A percentile compares a stretch with the other conserved stretches of the same genome.
Conservation (phyloP, 2,329 filamentous ascomycete genomes). For the Penicillium frequentans region DNA sequence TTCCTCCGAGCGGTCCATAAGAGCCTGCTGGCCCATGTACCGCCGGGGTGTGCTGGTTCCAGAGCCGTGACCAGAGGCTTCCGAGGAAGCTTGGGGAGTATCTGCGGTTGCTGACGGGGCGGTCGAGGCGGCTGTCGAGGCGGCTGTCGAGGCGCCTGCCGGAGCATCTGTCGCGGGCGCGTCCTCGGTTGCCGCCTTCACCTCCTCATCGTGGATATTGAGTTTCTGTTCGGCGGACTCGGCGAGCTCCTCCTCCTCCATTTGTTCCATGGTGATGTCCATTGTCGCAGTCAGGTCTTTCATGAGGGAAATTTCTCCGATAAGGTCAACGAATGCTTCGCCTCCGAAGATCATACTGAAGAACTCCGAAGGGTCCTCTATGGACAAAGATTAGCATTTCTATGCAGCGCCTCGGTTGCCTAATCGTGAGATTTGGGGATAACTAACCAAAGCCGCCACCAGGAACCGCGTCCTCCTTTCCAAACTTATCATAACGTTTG, state of each 20-base stretch:
- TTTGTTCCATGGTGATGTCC: slow-evolving; percentile 89
- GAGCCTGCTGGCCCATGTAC: slow-evolving; percentile 73
- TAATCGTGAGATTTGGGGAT: background rate
- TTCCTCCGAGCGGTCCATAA: slow-evolving; percentile 86
- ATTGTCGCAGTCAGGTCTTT: slow-evolving; percentile 97
- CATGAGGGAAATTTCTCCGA: slow-evolving; percentile 97
- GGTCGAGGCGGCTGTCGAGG: slow-evolving; percentile 1
- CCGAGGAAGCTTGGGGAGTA: slow-evolving; percentile 1
- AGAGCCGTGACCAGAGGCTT: slow-evolving; percentile 30
- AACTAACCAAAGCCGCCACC: slow-evolving; percentile 77
- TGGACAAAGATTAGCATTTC: background rate
- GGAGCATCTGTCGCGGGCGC: slow-evolving; percentile 19
- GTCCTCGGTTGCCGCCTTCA: slow-evolving; percentile 42
- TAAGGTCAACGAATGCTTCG: slow-evolving; percentile 92
- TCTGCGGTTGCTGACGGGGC: slow-evolving; percentile 5
- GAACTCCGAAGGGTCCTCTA: slow-evolving; percentile 90
- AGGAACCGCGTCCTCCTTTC: slow-evolving; percentile 91
- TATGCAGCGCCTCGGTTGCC: background rate
- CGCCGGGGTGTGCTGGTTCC: slow-evolving; percentile 51
- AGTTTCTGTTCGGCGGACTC: slow-evolving; percentile 53
- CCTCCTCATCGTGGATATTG: slow-evolving; percentile 47
- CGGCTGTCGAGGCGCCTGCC: background rate
- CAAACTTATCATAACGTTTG: slow-evolving; percentile 92
- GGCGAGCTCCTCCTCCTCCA: slow-evolving; percentile 67
- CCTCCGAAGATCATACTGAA: slow-evolving; percentile 98